phyloP scores from a whole-genome alignment of 257 asterid genomes.

The Cinchona pubescens region DNA sequence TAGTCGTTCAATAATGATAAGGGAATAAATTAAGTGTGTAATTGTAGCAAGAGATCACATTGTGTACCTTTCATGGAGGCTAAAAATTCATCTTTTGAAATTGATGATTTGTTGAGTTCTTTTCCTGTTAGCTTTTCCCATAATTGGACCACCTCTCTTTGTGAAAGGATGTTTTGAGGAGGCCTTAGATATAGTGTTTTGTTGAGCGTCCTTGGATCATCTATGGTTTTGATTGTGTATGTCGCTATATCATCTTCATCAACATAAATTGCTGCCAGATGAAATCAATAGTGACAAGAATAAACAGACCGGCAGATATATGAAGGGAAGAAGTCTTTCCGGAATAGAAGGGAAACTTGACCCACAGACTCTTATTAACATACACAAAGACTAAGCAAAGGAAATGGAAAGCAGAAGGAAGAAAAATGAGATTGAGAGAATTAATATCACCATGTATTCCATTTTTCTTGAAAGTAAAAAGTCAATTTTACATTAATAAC shows the following conservation, averaged over 20 bases:
- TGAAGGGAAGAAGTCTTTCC: neutral
- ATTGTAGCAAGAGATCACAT: neutral
- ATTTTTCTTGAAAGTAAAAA: too few species aligned
- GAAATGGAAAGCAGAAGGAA: neutral
- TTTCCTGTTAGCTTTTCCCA: conserved; percentile 38
- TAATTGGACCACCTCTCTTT: conserved; percentile 27
- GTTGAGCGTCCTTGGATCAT: conserved; percentile 38
- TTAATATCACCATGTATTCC: too few species aligned
- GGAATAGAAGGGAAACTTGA: too few species aligned
- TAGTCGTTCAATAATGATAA: neutral
- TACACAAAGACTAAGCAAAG: neutral
- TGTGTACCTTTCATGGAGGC: conserved; percentile 21
- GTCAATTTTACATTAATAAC: too few species aligned
- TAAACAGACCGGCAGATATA: neutral
- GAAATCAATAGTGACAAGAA: neutral
- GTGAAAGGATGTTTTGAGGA: conserved; percentile 33
- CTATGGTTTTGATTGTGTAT: conserved; percentile 34
- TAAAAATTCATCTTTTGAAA: conserved; percentile 26
- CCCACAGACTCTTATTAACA: too few species aligned
- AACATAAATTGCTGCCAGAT: conserved; percentile 27
- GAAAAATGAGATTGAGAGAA: neutral
- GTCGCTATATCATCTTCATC: conserved; percentile 37
- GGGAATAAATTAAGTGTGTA: too few species aligned
- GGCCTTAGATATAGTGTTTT: conserved; percentile 39
- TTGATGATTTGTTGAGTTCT: conserved; percentile 22